phyloP scores from a whole-genome alignment of 805 yeast genomes.

The Saccharomycopsis sp. region DNA sequence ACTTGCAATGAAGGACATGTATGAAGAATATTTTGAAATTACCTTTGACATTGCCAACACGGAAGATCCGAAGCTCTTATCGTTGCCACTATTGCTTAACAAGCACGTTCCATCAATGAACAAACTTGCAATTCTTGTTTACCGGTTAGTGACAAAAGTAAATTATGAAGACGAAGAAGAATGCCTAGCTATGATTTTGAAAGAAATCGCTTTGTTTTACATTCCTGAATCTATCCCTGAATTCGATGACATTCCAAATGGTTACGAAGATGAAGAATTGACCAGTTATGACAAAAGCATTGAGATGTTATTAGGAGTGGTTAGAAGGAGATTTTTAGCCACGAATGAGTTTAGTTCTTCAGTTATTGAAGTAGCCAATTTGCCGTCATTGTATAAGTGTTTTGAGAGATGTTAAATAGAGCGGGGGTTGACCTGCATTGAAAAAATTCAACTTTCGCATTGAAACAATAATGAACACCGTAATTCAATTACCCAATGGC shows the following conservation, averaged over 20 bases:
- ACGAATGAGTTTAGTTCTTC: conserved; percentile 44
- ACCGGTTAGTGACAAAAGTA: conserved; percentile 50
- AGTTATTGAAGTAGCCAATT: conserved; percentile 78
- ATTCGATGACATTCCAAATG: conserved; percentile 24
- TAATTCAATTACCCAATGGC: conserved; percentile 49
- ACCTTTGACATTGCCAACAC: conserved; percentile 31
- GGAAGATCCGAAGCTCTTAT: conserved; percentile 32
- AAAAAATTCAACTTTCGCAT: not conserved
- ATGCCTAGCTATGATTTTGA: conserved; percentile 60
- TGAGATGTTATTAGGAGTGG: conserved; percentile 59
- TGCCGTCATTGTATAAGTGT: conserved; percentile 86
- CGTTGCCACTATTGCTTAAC: conserved; percentile 64
- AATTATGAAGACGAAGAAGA: conserved; percentile 61
- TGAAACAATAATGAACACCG: not conserved
- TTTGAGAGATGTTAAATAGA: conserved; percentile 74
- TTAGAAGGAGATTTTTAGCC: conserved; percentile 60
- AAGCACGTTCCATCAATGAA: conserved; percentile 54
- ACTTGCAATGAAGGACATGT: conserved; percentile 62
- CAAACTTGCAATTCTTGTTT: conserved; percentile 63
- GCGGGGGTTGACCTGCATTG: not conserved
- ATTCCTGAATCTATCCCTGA: conserved; percentile 44
- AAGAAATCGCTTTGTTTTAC: conserved; percentile 66
- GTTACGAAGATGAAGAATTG: conserved; percentile 25
- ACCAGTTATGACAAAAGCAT: conserved; percentile 33
- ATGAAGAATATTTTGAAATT: conserved; percentile 69